Conservation (phyloP, 345 rosid species). For the Arabidopsis arenosa region DNA sequence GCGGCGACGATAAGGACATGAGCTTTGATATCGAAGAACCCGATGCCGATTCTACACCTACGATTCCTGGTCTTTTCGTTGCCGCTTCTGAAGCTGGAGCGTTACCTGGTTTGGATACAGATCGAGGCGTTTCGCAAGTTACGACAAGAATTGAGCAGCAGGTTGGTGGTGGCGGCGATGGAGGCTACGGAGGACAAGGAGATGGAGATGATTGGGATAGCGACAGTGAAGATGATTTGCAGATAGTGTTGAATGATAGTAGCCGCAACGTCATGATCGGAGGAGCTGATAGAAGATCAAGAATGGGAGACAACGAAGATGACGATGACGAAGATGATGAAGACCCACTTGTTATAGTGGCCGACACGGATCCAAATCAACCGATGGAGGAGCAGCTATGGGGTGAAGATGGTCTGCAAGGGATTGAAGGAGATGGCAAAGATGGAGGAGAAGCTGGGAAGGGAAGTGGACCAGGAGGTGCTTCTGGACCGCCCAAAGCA, state of each 20-base stretch:
- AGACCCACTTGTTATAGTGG: constrained; percentile 75
- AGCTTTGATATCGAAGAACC: constrained; percentile 87
- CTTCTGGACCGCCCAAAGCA: constrained; percentile 58
- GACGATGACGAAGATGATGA: constrained; percentile 80
- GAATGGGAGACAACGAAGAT: constrained; percentile 58
- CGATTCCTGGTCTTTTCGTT: constrained; percentile 66
- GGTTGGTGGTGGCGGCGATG: constrained; percentile 12
- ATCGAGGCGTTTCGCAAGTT: constrained; percentile 37
- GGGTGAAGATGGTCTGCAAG: constrained; percentile 67
- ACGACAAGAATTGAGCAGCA: constrained; percentile 20
- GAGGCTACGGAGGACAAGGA: constrained; percentile 41
- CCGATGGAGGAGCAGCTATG: constrained; percentile 70
- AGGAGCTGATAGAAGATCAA: constrained; percentile 57
- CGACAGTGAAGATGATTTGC: constrained; percentile 97
- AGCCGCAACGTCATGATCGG: constrained; percentile 59
- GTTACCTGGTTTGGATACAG: constrained; percentile 35
- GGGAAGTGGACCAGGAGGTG: constrained; percentile 52
- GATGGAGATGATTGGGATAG: constrained; percentile 81
- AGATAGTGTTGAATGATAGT: constrained; percentile 87
- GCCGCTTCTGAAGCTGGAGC: constrained; percentile 35
- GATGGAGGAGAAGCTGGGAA: constrained; percentile 64
- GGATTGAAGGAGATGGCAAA: constrained; percentile 58
- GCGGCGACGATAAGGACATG: constrained; percentile 49
- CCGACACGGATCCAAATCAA: constrained; percentile 63
- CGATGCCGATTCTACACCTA: constrained; percentile 48